Evolutionary conservation across 2,329 filamentous ascomycete genomes (phyloP), one percentile per base, ranked within the genome.

Genomic region (Fusarium armeniacum): DNA sequence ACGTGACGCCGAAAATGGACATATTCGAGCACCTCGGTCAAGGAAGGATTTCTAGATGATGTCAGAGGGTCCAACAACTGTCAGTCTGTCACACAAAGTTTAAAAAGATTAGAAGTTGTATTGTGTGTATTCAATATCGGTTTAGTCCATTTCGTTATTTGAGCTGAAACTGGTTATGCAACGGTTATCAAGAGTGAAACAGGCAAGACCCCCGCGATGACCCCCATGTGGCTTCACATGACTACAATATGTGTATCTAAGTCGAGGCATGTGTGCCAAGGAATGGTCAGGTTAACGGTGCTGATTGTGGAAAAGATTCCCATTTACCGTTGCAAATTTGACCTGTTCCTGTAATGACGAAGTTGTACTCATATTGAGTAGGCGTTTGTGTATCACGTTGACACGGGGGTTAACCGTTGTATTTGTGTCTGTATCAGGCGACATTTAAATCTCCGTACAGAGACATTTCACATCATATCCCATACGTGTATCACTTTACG

Each of bases 1-100:
- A 66, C 41, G 63, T 66, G 63, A 66, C 65, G 43, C 62, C 62
- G 32, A 54, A 52, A 53, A 47, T 32, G 26, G 61, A 45, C 44
- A 32, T 28, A 32, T 28, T 33, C 38, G 24, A 55, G 51, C 62
- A 49, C 28, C 47, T 36, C 44, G 44, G 47, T 30, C 63, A 41
- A 50, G 36, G 26, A 60, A 65, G 52, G 32, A 61, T 65, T 49
- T 9, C 13, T 46, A 33, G n/a, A 61, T 65, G 62, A 65, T 65
- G 61, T 65, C 47, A 65, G 13, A 38, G 47, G 6, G 13, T 20
- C 18, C 22, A 30, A 20, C 22, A 30, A 15, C 41, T 28, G 24
- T 26, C 41, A 46, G 9, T 30, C 43, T 18, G 9, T 30, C 43
- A 28, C 16, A 45, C 15, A 28, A 43, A 43, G 8, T 43, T 24